Conservation (phyloP, 768 basidiomycete genomes). For the Lactarius deliciosus region DNA sequence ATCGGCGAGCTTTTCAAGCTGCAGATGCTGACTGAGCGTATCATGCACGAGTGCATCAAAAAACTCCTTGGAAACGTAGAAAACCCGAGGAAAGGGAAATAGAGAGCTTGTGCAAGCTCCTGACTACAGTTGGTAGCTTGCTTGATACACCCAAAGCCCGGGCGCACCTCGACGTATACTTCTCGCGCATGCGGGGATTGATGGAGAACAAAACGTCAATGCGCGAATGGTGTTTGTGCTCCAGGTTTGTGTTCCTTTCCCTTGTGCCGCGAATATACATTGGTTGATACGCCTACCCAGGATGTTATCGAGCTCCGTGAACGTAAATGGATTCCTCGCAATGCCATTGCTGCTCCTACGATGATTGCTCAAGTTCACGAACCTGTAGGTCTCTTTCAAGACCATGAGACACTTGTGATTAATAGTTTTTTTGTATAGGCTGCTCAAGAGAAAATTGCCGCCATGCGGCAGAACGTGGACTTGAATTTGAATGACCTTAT, state of each 20-base stretch:
- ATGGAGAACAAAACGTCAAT: constrained; percentile 70
- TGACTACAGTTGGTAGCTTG: constrained; percentile 84
- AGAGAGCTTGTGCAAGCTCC: constrained; percentile 89
- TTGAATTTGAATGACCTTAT: not conserved
- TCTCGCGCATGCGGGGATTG: constrained; percentile 84
- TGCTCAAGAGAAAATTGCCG: constrained; percentile 57
- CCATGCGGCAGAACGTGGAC: too few species aligned
- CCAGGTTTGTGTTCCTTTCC: constrained; percentile 54
- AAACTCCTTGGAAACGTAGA: constrained; percentile 90
- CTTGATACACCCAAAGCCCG: constrained; percentile 82
- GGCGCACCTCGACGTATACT: constrained; percentile 90
- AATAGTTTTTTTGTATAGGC: constrained; percentile 46
- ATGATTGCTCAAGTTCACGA: constrained; percentile 90
- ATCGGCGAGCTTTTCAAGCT: constrained; percentile 98
- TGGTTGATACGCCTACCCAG: constrained; percentile 42
- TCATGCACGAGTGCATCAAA: constrained; percentile 98
- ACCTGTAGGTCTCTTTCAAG: constrained; percentile 51
- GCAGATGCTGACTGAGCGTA: constrained; percentile 96
- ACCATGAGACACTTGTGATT: not conserved
- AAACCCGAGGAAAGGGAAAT: constrained; percentile 96
- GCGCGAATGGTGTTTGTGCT: constrained; percentile 95
- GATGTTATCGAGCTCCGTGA: constrained; percentile 88
- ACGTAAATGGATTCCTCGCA: constrained; percentile 76
- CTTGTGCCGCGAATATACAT: constrained; percentile 1
- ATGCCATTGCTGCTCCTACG: constrained; percentile 70